phyloP scores from a whole-genome alignment of 1,284 basidiomycete species.

The Naganishia sp. region DNA sequence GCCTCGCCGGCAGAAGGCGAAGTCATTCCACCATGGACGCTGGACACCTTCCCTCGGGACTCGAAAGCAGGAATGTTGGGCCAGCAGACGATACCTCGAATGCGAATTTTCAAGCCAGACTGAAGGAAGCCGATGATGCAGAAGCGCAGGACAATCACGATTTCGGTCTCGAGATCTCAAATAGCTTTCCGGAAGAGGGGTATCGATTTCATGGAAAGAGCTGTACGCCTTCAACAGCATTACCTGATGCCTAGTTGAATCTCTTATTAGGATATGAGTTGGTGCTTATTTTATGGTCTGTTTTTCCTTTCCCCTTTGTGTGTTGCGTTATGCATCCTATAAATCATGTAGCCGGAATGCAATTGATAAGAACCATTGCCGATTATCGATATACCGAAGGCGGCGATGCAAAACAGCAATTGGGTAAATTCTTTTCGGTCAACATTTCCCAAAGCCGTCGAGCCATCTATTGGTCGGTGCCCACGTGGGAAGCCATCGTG shows the following conservation, averaged over 20 bases:
- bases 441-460: conserved; percentile 38
- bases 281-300: conserved; percentile 15
- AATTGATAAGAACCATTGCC: conserved; percentile 30
- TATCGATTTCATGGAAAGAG: conserved; percentile 35
- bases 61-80: background rate
- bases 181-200: conserved; percentile 29
- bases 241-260: conserved; percentile 18
- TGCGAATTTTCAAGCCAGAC: conserved; percentile 11
- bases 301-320: conserved; percentile 12
- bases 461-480: conserved; percentile 50
- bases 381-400: conserved; percentile 27
- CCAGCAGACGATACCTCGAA: background rate
- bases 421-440: conserved; percentile 11
- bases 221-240: conserved; percentile 28
- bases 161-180: conserved; percentile 11
- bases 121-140: conserved; percentile 25
- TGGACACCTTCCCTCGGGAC: background rate
- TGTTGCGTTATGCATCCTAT: conserved; percentile 4
- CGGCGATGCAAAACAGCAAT: conserved; percentile 12
- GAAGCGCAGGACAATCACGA: conserved; percentile 26
- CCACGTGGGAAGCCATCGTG: conserved; percentile 52
- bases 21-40: conserved; percentile 9
- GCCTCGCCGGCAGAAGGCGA: background rate
- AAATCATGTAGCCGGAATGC: conserved; percentile 32
- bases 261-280: background rate